Conservation (phyloP, 2,329 filamentous ascomycete genomes). For the Raffaelea ambrosiae region DNA sequence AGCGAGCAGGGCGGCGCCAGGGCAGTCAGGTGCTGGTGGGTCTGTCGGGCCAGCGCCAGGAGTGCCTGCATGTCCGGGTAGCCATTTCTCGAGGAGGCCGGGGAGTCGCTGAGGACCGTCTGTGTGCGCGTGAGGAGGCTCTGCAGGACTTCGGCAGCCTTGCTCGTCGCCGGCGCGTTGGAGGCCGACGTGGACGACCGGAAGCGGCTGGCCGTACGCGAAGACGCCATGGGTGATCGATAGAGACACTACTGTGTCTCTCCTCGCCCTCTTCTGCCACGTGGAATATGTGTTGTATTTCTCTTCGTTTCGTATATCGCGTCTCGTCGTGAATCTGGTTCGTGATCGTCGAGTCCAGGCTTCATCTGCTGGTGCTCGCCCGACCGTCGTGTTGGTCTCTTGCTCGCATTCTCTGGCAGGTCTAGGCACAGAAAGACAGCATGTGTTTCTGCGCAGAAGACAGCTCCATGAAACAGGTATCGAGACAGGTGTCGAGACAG, state of each 20-base stretch:
- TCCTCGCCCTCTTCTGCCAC: not conserved
- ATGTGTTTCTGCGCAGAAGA: not conserved
- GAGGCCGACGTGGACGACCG: conserved; percentile 43
- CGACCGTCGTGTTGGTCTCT: conserved; percentile 1
- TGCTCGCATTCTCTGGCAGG: conserved; percentile 4
- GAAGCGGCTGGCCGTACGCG: not conserved
- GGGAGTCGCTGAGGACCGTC: conserved; percentile 18
- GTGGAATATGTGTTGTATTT: too few species aligned
- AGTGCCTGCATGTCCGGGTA: conserved; percentile 42
- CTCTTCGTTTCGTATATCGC: too few species aligned
- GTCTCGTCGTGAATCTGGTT: too few species aligned
- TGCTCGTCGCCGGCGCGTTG: conserved; percentile 43
- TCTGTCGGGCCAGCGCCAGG: conserved; percentile 49
- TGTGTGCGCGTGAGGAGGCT: conserved; percentile 41
- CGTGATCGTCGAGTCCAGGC: not conserved
- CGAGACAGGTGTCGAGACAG: too few species aligned
- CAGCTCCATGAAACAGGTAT: not conserved
- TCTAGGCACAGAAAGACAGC: not conserved
- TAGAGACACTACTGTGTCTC: too few species aligned
- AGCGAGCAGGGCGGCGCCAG: conserved; percentile 35
- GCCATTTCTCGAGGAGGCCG: conserved; percentile 22
- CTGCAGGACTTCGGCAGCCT: conserved; percentile 52
- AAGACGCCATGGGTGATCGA: too few species aligned
- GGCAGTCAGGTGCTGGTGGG: conserved; percentile 55
- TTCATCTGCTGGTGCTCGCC: conserved; percentile 3